These are phyloP conservation scores for Exophiala viscosa DNA, from an alignment of 2,329 filamentous ascomycete genomes.

Conservation along the genomic window DNA sequence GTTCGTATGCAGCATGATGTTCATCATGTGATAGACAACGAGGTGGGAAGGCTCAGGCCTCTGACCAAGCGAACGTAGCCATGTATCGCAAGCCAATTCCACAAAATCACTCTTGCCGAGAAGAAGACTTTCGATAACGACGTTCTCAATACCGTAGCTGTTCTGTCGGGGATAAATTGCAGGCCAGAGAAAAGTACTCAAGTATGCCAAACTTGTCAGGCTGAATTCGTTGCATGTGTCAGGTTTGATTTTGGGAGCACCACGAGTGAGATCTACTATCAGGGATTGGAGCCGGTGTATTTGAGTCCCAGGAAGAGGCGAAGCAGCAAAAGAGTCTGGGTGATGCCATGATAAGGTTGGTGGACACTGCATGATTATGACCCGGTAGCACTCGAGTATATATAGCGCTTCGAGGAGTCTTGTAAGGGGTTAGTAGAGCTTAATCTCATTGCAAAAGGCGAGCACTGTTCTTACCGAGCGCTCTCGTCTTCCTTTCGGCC, in stretches of 20 bases:
- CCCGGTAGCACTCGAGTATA: slow-evolving; percentile 16
- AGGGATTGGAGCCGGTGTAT: background rate
- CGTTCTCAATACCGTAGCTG: slow-evolving; percentile 7
- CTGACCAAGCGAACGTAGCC: slow-evolving; percentile 4
- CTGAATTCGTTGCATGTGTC: background rate
- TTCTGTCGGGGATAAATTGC: slow-evolving; percentile 12
- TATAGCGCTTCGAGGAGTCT: slow-evolving; percentile 16
- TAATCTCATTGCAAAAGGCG: background rate
- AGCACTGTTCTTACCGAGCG: slow-evolving; percentile 3
- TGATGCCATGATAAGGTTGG: slow-evolving; percentile 10
- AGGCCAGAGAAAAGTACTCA: slow-evolving; percentile 4
- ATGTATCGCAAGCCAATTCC: slow-evolving; percentile 11
- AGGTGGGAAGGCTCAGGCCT: background rate
- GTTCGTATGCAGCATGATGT: slow-evolving; percentile 16
- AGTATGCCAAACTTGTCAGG: slow-evolving; percentile 2
- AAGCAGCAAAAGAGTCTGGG: slow-evolving; percentile 2
- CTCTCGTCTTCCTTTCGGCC: slow-evolving; percentile 1
- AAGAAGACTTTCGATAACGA: slow-evolving; percentile 5
- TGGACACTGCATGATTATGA: slow-evolving; percentile 14
- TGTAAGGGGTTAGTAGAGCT: background rate
- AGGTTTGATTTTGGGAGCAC: background rate
- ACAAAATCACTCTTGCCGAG: slow-evolving; percentile 7
- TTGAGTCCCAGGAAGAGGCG: background rate
- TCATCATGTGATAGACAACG: slow-evolving; percentile 16
- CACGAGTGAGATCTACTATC: background rate